Percentiles rank a stretch among this genome's conserved stretches.
These are phyloP conservation scores for Xylaria sp. DNA, from an alignment of 2,329 filamentous ascomycete genomes.

Conservation along the genomic window DNA sequence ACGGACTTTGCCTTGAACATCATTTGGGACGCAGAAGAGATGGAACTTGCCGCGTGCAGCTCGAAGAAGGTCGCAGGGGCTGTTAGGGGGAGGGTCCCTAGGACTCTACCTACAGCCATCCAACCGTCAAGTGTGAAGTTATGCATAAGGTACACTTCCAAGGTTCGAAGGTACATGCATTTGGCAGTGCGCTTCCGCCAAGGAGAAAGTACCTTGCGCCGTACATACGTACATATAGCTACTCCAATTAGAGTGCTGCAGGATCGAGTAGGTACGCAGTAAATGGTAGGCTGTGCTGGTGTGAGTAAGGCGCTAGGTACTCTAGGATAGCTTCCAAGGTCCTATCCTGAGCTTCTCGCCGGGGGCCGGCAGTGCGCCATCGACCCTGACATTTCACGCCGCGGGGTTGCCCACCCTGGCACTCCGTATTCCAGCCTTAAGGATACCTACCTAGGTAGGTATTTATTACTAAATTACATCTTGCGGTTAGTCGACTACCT, in stretches of 20 bases:
- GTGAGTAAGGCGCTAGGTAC: conserved; percentile 8
- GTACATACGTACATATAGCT: neutral
- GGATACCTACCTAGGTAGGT: no score
- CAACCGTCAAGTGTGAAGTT: neutral
- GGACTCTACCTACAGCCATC: neutral
- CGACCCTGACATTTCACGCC: neutral
- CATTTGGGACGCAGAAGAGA: conserved; percentile 7
- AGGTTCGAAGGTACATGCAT: neutral
- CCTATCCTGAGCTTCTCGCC: conserved; percentile 3
- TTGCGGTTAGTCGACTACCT: neutral
- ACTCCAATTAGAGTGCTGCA: neutral
- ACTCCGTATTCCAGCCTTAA: neutral
- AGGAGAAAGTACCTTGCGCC: neutral
- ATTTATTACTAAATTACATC: neutral
- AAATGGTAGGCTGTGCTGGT: conserved; percentile 18
- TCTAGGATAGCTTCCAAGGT: neutral
- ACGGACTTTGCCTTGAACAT: conserved; percentile 7
- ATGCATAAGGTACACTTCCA: neutral
- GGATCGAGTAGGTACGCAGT: conserved; percentile 3
- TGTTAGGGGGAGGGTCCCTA: conserved; percentile 14
- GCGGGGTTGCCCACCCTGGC: conserved; percentile 4
- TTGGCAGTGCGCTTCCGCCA: neutral
- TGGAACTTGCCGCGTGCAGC: conserved; percentile 31
- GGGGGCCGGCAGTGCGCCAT: neutral
- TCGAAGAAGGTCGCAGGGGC: conserved; percentile 13